These are phyloP conservation scores for Podaxis sp. DNA, from an alignment of 768 basidiomycete genomes.

Conservation along the genomic window DNA sequence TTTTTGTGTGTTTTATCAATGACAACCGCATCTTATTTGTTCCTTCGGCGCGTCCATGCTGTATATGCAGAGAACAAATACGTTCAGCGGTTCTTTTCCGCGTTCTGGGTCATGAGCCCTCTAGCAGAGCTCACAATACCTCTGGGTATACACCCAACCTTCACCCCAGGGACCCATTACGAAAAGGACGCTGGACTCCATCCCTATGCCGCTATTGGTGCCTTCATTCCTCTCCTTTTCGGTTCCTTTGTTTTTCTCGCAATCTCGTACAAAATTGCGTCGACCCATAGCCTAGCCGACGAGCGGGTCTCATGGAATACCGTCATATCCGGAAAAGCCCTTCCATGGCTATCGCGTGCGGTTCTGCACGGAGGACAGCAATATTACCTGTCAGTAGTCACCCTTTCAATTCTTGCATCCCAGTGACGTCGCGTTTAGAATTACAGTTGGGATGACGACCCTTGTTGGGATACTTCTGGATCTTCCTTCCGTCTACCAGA, in stretches of 20 bases:
- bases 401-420: not conserved
- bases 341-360: conserved; percentile 25
- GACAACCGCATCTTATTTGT: conserved; percentile 24
- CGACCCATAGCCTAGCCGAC: conserved; percentile 16
- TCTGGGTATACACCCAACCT: conserved; percentile 18
- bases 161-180: conserved; percentile 30
- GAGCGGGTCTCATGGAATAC: conserved; percentile 14
- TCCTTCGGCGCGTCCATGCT: conserved; percentile 32
- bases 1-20: not conserved
- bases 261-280: conserved; percentile 29
- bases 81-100: conserved; percentile 24
- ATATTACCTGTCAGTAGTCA: conserved; percentile 29
- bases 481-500: not conserved
- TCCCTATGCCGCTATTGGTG: conserved; percentile 22
- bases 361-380: conserved; percentile 31
- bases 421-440: not conserved
- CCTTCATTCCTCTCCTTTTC: conserved; percentile 25
- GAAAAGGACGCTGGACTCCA: conserved; percentile 28
- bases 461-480: not conserved
- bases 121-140: conserved; percentile 23
- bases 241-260: conserved; percentile 35
- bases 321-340: conserved; percentile 21
- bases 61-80: conserved; percentile 25
- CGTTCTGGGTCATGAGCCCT: conserved; percentile 29
- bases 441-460: not conserved